A percentile compares a stretch with the other conserved stretches of the same genome.
These are phyloP conservation scores for Didymella glomerata DNA, from an alignment of 2,329 filamentous ascomycete genomes.

Conservation along the genomic window DNA sequence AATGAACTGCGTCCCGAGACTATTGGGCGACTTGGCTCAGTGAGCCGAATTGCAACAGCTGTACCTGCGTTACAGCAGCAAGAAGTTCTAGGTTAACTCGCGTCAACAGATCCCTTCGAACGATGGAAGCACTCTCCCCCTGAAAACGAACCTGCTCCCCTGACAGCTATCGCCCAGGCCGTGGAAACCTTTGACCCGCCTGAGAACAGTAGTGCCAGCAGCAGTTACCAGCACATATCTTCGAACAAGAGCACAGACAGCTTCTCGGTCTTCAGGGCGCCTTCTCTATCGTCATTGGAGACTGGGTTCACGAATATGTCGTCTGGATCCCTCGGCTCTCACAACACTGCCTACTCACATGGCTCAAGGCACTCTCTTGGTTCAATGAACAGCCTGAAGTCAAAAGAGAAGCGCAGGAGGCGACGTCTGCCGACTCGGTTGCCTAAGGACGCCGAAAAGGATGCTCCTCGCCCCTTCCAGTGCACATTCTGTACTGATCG, in stretches of 20 bases:
- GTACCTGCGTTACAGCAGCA: conserved; percentile 30
- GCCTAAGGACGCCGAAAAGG: conserved; percentile 34
- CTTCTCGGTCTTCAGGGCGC: conserved; percentile 61
- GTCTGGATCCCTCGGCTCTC: conserved; percentile 62
- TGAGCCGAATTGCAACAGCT: conserved; percentile 1
- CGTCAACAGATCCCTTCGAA: conserved; percentile 65
- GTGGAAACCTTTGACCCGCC: conserved; percentile 55
- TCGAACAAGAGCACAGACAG: conserved; percentile 59
- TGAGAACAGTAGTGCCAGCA: conserved; percentile 46
- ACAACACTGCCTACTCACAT: conserved; percentile 65
- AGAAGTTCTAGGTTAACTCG: conserved; percentile 56
- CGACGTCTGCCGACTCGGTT: conserved; percentile 58
- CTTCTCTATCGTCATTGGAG: conserved; percentile 63
- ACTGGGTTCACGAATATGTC: conserved; percentile 61
- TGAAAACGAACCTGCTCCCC: conserved; percentile 72
- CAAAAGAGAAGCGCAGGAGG: conserved; percentile 65
- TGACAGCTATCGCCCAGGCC: conserved; percentile 70
- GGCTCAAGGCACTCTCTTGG: conserved; percentile 65
- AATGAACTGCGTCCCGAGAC: conserved; percentile 11
- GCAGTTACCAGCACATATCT: conserved; percentile 56
- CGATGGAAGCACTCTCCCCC: conserved; percentile 75
- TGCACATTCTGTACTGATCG: conserved; percentile 53
- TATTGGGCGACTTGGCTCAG: conserved; percentile 5
- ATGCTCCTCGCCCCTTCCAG: conserved; percentile 42
- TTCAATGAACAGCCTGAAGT: conserved; percentile 62